Evolutionary conservation across 352 stramenopile genomes (phyloP), one percentile per base, ranked within the genome.

Genomic region (Phytophthora vignae): DNA sequence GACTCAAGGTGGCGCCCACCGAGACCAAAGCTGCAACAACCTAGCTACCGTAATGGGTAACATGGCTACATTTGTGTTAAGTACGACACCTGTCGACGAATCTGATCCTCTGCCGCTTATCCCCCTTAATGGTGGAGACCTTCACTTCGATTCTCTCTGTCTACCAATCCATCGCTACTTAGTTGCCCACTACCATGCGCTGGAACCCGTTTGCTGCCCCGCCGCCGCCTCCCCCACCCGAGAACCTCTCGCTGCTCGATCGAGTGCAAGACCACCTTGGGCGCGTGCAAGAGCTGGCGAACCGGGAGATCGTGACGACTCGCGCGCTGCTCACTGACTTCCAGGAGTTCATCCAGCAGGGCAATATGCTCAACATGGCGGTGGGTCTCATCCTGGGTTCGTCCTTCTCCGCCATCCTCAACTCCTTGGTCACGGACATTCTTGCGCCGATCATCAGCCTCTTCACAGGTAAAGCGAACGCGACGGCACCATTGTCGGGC

Each of bases 311-410:
- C 25, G 55, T 67, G 17, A 59, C 31, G 19, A 65, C 66, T 27
- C 60, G 71, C 4, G 67, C 60, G 5, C 36, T 78, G 33, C 21
- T 78, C 29, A 38, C 54, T 22, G 85, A 92, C 71, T 92, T 92
- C 67, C 79, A 90, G 53, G 80, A 90, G 46, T 92, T 92, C 44
- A 87, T 92, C 64, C 79, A 89, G 71, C 85, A 92, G 67, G 85
- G 85, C 42, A 90, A 89, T 66, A 90, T 91, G 79, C 76, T 92
- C 76, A 83, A 91, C 69, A 76, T 92, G 60, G 85, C 85, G 22
- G 73, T 92, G 40, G 85, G 85, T 59, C 73, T 92, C 27, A 91
- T 92, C 64, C 74, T 92, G 12, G 85, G 85, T 52, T 79, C 85
- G 57, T 83, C 78, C 44, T 91, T 92, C 73, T 85, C 81, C 11